Percentiles rank a stretch among this genome's conserved stretches.
Evolutionary conservation across 2,329 filamentous ascomycete genomes (phyloP).

Genomic region (Penicillium frequentans): DNA sequence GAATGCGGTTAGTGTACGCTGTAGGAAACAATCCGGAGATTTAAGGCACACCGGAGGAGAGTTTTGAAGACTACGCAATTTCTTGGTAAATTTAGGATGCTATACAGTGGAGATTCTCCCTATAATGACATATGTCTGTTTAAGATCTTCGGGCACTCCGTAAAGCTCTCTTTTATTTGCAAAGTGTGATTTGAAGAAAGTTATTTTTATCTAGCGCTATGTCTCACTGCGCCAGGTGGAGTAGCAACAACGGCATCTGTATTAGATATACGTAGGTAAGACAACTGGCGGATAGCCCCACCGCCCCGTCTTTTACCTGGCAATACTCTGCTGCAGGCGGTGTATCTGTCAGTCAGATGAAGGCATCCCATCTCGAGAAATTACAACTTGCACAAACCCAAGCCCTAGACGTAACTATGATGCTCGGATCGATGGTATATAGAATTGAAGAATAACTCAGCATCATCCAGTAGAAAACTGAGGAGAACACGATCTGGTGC

Average conservation of each 20-base stretch:
- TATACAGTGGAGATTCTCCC: slow-evolving; percentile 5
- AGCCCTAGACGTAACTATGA: not conserved
- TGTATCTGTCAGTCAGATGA: not conserved
- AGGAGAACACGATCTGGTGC: not conserved
- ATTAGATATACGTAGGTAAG: not conserved
- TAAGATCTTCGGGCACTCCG: not conserved
- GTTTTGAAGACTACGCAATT: not conserved
- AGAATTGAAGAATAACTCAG: not conserved
- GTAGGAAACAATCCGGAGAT: slow-evolving; percentile 15
- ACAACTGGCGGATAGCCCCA: not conserved
- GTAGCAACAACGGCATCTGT: not conserved
- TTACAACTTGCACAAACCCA: not conserved
- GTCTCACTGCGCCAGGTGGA: slow-evolving; percentile 1
- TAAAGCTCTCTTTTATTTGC: not conserved
- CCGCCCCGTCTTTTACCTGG: not conserved
- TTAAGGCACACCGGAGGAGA: slow-evolving; percentile 15
- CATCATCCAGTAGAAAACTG: not conserved
- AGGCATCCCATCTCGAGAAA: not conserved
- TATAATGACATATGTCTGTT: not conserved
- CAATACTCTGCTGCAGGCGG: not conserved
- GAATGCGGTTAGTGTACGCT: slow-evolving; percentile 11
- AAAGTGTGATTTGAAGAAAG: not conserved
- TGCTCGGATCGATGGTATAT: not conserved
- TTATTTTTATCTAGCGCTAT: slow-evolving; percentile 2
- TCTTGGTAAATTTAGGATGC: slow-evolving; percentile 3